Evolutionary conservation across 1,284 basidiomycete species (phyloP).

Genomic region (Exsudoporus floridanus): DNA sequence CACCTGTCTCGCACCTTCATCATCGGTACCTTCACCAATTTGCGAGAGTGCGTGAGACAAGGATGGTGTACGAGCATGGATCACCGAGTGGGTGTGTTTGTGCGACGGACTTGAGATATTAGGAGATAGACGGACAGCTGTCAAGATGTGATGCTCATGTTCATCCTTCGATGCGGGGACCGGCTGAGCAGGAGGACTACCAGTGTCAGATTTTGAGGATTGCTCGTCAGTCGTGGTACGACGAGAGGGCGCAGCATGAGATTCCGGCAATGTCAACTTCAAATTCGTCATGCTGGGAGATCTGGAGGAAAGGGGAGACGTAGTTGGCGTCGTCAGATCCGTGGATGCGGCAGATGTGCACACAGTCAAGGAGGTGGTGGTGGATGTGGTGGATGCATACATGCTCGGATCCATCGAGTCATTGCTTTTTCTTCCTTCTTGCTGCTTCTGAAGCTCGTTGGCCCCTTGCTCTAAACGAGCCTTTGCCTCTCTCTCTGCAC

Average conservation of each 20-base stretch:
- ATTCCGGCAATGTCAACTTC: slow-evolving; percentile 8
- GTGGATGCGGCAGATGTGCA: slow-evolving; percentile 25
- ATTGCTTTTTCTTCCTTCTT: slow-evolving; percentile 24
- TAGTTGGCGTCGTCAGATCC: slow-evolving; percentile 19
- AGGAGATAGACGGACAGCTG: slow-evolving; percentile 24
- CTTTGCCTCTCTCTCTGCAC: slow-evolving; percentile 49
- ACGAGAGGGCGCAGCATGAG: neutral
- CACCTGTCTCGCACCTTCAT: neutral
- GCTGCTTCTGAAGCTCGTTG: slow-evolving; percentile 18
- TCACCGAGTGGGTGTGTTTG: slow-evolving; percentile 8
- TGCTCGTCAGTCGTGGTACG: neutral
- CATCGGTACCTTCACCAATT: neutral
- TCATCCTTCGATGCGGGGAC: slow-evolving; percentile 19
- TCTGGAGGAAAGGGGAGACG: slow-evolving; percentile 25
- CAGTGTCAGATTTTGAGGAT: neutral
- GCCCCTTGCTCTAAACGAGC: slow-evolving; percentile 39
- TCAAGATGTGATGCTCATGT: slow-evolving; percentile 24
- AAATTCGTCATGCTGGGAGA: slow-evolving; percentile 28
- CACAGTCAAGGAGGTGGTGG: slow-evolving; percentile 26
- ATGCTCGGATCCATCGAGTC: slow-evolving; percentile 28
- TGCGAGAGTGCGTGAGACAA: slow-evolving; percentile 2
- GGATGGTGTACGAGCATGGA: neutral
- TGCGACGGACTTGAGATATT: slow-evolving; percentile 4
- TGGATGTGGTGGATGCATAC: slow-evolving; percentile 27
- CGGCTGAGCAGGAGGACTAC: neutral